A percentile compares a stretch with the other conserved stretches of the same genome.
These are phyloP conservation scores for Suillus plorans DNA, from an alignment of 768 basidiomycete genomes.

Conservation along the genomic window DNA sequence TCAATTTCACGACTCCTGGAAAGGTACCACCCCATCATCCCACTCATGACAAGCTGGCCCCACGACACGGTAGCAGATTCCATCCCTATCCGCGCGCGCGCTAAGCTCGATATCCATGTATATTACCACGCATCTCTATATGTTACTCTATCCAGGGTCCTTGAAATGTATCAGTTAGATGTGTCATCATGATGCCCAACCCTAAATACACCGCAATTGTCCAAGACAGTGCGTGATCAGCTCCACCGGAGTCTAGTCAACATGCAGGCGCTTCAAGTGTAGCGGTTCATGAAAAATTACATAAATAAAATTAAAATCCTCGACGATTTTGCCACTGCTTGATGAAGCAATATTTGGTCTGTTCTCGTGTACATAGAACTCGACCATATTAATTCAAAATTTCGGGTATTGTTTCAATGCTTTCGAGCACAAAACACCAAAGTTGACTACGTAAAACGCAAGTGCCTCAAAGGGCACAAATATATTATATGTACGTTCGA, in stretches of 20 bases:
- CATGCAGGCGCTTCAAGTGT: not conserved
- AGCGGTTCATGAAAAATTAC: too few relatives aligned
- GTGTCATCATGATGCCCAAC: not conserved
- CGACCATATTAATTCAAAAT: too few relatives aligned
- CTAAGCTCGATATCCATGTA: conserved; percentile 13
- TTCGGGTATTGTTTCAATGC: too few relatives aligned
- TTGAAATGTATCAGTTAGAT: too few relatives aligned
- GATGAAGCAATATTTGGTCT: too few relatives aligned
- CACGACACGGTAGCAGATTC: conserved; percentile 25
- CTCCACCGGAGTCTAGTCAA: not conserved
- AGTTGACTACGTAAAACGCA: too few relatives aligned
- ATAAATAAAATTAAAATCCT: too few relatives aligned
- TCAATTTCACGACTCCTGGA: conserved; percentile 53
- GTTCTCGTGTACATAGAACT: too few relatives aligned
- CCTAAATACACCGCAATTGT: not conserved
- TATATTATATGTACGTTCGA: too few relatives aligned
- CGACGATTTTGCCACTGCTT: too few relatives aligned
- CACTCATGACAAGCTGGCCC: conserved; percentile 18
- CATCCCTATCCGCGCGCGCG: conserved; percentile 27
- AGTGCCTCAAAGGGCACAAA: too few relatives aligned
- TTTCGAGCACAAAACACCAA: too few relatives aligned
- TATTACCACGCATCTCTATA: not conserved
- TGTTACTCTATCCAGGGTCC: not conserved
- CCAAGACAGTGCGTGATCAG: not conserved
- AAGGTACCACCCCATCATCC: conserved; percentile 12